Evolutionary conservation across 257 asterid species (phyloP).

Genomic region (Nicotiana noctiflora): DNA sequence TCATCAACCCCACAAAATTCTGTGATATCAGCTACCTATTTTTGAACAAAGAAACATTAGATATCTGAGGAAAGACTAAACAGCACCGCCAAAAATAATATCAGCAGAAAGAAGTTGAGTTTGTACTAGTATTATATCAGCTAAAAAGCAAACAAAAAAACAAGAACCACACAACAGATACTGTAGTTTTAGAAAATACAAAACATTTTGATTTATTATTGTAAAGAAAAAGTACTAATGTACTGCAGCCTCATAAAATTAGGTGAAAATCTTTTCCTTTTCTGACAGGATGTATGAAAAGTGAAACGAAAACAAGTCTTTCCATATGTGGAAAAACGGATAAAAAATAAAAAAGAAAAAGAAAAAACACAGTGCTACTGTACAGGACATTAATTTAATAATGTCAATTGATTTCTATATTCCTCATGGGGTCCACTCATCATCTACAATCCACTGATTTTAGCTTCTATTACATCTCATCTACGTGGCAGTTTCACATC

Average conservation of each 20-base stretch:
- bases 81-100: conserved; percentile 4
- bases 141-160: conserved; percentile 14
- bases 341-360: not conserved
- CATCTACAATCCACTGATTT: conserved; percentile 8
- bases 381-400: not conserved
- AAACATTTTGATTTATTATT: not conserved
- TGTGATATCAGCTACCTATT: not conserved
- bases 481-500: conserved; percentile 40
- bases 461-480: conserved; percentile 3
- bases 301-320: conserved; percentile 5
- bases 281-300: not conserved
- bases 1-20: not conserved
- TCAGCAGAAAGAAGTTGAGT: not conserved
- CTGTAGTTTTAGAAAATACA: not conserved
- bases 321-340: conserved; percentile 1
- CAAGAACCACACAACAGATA: conserved; percentile 38
- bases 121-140: conserved; percentile 1
- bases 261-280: not conserved
- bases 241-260: conserved; percentile 59
- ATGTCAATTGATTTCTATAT: not conserved
- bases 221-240: conserved; percentile 18
- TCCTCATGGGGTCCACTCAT: conserved; percentile 7
- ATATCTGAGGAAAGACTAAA: not conserved
- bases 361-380: not conserved
- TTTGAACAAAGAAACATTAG: not conserved